Conservation (phyloP, 768 basidiomycete species). For the Leucocoprinus birnbaumii region DNA sequence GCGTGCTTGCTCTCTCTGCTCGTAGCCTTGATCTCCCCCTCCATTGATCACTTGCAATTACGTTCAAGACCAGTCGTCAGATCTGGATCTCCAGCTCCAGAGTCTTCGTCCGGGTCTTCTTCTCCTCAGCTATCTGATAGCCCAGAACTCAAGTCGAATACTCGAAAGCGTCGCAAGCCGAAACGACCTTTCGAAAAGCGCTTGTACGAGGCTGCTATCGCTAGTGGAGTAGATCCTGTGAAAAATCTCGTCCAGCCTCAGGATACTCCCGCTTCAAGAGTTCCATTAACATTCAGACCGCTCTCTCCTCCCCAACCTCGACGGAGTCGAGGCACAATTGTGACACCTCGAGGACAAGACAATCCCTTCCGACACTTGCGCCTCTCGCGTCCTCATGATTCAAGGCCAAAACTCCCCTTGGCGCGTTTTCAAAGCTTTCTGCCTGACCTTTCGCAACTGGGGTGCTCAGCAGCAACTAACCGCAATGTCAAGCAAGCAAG, state of each 20-base stretch:
- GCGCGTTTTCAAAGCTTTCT: not conserved
- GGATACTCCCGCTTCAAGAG: constrained; percentile 7
- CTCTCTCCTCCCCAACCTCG: not conserved
- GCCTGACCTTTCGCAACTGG: not conserved
- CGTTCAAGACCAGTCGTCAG: not conserved
- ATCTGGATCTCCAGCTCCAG: not conserved
- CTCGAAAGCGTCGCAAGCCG: not conserved
- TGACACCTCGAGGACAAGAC: not conserved
- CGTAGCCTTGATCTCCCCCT: not conserved
- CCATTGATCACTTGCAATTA: not conserved
- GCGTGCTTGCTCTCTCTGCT: not conserved
- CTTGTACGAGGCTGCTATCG: constrained; percentile 31
- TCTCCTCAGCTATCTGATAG: not conserved
- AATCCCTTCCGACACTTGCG: not conserved
- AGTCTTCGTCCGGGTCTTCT: not conserved
- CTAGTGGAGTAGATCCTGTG: constrained; percentile 30
- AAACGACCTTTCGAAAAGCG: constrained; percentile 24
- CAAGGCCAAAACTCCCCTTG: not conserved
- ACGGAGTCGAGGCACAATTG: not conserved
- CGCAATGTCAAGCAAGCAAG: not conserved
- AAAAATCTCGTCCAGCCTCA: constrained; percentile 18
- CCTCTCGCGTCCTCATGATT: not conserved
- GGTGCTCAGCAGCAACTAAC: too few relatives aligned
- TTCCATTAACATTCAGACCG: constrained; percentile 15
- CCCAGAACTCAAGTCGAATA: not conserved